Conservation (phyloP, 805 yeast species). For the Monosporozyma aquatica region DNA sequence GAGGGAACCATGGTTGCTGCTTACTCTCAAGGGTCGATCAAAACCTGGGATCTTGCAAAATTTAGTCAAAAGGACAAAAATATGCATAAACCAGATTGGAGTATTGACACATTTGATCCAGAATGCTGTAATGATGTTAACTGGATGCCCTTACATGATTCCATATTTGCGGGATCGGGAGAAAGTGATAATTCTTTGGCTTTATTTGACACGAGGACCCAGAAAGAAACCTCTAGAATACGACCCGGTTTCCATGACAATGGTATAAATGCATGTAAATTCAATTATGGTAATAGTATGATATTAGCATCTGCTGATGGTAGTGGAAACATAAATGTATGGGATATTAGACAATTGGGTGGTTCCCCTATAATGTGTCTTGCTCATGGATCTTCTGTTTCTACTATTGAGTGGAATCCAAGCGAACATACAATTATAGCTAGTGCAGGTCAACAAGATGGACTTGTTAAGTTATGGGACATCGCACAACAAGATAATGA, state of each 20-base stretch:
- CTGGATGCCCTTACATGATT: slow-evolving; percentile 57
- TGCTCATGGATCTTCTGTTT: slow-evolving; percentile 42
- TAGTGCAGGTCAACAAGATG: slow-evolving; percentile 56
- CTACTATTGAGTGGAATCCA: slow-evolving; percentile 70
- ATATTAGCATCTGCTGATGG: slow-evolving; percentile 62
- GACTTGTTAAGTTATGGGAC: slow-evolving; percentile 56
- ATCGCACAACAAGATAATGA: slow-evolving; percentile 28
- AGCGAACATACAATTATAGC: slow-evolving; percentile 45
- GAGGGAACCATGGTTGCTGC: slow-evolving; percentile 57
- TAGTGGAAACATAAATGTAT: slow-evolving; percentile 44
- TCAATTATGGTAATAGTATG: slow-evolving; percentile 48
- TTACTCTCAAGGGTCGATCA: slow-evolving; percentile 53
- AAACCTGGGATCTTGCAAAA: slow-evolving; percentile 56
- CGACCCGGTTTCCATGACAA: slow-evolving; percentile 5
- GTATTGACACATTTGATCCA: slow-evolving; percentile 23
- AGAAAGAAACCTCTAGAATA: slow-evolving; percentile 4
- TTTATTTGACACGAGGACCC: slow-evolving; percentile 45
- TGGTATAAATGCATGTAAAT: slow-evolving; percentile 50
- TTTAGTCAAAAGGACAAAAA: slow-evolving; percentile 25
- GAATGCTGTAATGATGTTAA: slow-evolving; percentile 61
- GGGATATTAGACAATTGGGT: slow-evolving; percentile 53
- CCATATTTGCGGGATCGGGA: slow-evolving; percentile 55
- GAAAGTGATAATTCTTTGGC: slow-evolving; percentile 44
- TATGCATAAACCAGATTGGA: slow-evolving; percentile 18
- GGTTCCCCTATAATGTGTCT: slow-evolving; percentile 24